Base-by-base conservation (phyloP, 2,329 filamentous ascomycete genomes). In the Verticillium longisporum region DNA sequence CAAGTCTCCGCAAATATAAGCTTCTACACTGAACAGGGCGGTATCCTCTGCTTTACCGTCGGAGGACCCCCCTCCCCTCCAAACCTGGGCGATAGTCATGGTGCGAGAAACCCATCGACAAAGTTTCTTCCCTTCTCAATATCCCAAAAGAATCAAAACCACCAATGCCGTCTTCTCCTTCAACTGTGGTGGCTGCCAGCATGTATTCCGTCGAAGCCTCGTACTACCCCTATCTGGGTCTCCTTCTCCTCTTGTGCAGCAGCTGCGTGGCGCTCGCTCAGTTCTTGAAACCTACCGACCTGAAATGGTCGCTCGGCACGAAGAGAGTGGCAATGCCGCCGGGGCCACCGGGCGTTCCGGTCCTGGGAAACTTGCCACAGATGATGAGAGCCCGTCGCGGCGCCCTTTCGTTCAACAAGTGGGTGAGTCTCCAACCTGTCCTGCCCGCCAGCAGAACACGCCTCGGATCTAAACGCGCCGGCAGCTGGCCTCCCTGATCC, bases 341-440 rank as follows among this genome's bases (percentile, higher is more conserved):
- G 5, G 41, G 57, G 32, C 57, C 57, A 10, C 41, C 57, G n/a
- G 57, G 57, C 38, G 31, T 54, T 32, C 57, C 37, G 6, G 9
- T 58, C 38, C 15, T 58, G 15, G 37, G 57, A 37, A 58, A 58
- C 11, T 18, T 58, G 38, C 11, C 38, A n/a, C 57, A 58, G 41
- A 54, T 58, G 57, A 58, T 53, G 57, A 13, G 32, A 58, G 57
- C 57, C 57, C 57, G 57, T 26, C 57, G 41, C 41, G 57, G 9
- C 26, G 9, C 41, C 57, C 41, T 58, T 36, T 53, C 26, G 14
- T 54, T 58, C 41, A 58, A 58, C 14, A 54, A 26, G 5, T 53
- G 57, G 41, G 38, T 58, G 31, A 53, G 57, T 58, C 14, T 18
- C 38, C 15, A 18, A 45, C n/a, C 38, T 45, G 38, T 4, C n/a